Conservation (phyloP, 495 filamentous ascomycete species). For the Aspergillus sclerotioniger region DNA sequence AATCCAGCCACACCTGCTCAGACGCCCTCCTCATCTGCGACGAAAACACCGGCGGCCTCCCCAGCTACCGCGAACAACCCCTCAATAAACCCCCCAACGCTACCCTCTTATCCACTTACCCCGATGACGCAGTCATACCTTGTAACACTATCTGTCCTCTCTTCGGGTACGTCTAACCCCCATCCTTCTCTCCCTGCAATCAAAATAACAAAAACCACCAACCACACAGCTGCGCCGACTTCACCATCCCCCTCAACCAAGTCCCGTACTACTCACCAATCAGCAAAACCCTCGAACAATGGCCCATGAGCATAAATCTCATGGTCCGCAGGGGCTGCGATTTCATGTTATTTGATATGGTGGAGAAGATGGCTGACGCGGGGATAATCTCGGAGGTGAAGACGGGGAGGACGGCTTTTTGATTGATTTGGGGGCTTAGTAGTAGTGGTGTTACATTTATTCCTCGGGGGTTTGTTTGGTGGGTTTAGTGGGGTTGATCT, state of each 20-base stretch:
- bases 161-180: constrained; percentile 3
- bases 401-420: constrained; percentile 10
- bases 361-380: constrained; percentile 41
- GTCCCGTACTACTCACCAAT: constrained; percentile 38
- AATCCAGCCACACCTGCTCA: constrained; percentile 4
- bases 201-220: too few species aligned
- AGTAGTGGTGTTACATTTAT: background rate
- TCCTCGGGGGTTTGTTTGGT: too few species aligned
- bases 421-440: background rate
- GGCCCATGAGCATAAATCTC: constrained; percentile 40
- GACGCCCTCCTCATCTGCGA: constrained; percentile 5
- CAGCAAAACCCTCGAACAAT: constrained; percentile 36
- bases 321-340: constrained; percentile 39
- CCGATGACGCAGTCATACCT: background rate
- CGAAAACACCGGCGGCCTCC: constrained; percentile 3
- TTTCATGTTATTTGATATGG: constrained; percentile 43
- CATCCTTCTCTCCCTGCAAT: too few species aligned
- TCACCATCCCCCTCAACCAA: constrained; percentile 43
- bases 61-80: constrained; percentile 7
- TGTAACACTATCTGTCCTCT: constrained; percentile 7
- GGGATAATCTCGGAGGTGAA: constrained; percentile 21
- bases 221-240: constrained; percentile 24
- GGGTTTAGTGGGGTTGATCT: too few species aligned
- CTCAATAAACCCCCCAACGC: constrained; percentile 9
- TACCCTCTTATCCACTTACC: background rate